Evolutionary conservation across 2,329 filamentous ascomycete species (phyloP), one percentile per base, ranked within the genome.

Genomic region (Curvularia hawaiiensis): DNA sequence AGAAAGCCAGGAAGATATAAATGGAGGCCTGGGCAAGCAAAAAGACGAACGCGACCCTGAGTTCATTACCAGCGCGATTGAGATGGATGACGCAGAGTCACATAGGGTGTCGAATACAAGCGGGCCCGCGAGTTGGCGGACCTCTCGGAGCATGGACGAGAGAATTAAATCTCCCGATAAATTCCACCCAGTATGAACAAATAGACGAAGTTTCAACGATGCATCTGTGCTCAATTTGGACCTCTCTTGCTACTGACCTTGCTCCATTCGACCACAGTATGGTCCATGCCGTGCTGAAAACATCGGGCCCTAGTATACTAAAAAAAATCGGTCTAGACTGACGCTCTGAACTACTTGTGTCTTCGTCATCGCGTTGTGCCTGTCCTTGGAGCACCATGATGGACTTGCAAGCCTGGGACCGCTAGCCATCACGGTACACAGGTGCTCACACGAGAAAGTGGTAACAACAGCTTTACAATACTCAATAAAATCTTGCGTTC

Each of bases 51-150:
- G 55, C 5, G 61, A 61, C 3, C 64, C 65, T 1, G 60, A 62
- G 2, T 70, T 70, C 26, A 66, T 70, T 24, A 69, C 66, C 31
- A 69, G 63, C 51, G 67, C 67, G 24, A 70, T 70, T 50, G 66
- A 65, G 40, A 59, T 70, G 60, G 66, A 69, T 22, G 57, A 59
- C 18, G 44, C 59, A 49, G 66, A 58, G n/a, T 50, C 53, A 16
- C 54, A 50, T 20, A 49, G 35, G 8, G 51, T 40, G 5, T 52
- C 63, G 4, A 62, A 62, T 31, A 35, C 61, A 31, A 62, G 63
- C 18, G 57, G 47, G 31, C 57, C 61, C 26, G 49, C 24, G 22
- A 60, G 57, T 33, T 62, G 63, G 62, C 58, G 52, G 38, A 62
- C 57, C 30, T 58, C 54, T 31, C 58, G 61, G 35, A 57, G 50